Evolutionary conservation across 306 rosid genomes (phyloP).

Genomic region (Amphicarpaea edgeworthii): DNA sequence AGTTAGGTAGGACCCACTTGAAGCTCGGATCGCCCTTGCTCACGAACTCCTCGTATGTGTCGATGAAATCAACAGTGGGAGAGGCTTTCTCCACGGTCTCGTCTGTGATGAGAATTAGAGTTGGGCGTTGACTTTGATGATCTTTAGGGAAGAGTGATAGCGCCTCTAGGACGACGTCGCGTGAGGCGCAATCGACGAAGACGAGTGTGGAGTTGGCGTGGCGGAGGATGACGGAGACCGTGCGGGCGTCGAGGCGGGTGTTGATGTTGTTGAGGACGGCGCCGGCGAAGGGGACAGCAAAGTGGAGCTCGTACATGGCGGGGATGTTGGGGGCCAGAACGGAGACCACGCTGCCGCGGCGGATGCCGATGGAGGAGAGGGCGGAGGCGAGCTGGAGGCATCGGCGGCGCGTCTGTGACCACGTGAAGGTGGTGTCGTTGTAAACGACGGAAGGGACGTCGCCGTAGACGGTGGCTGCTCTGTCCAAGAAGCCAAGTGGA

Average conservation of each 20-base stretch:
- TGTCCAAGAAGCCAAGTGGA: slow-evolving; percentile 60
- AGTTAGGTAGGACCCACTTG: slow-evolving; percentile 51
- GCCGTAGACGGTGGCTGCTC: slow-evolving; percentile 63
- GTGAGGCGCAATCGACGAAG: slow-evolving; percentile 59
- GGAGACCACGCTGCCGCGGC: slow-evolving; percentile 62
- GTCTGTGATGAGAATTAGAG: slow-evolving; percentile 57
- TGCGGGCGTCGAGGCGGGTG: slow-evolving; percentile 71
- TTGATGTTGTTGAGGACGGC: slow-evolving; percentile 72
- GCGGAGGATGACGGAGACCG: slow-evolving; percentile 58
- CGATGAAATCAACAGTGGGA: slow-evolving; percentile 17
- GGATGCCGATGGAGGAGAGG: slow-evolving; percentile 58
- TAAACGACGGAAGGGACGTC: slow-evolving; percentile 58
- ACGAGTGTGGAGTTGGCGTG: slow-evolving; percentile 67
- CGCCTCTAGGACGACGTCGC: slow-evolving; percentile 50
- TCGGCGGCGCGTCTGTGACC: slow-evolving; percentile 63
- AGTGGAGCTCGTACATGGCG: slow-evolving; percentile 83
- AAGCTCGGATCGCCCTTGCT: slow-evolving; percentile 55
- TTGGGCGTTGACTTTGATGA: slow-evolving; percentile 38
- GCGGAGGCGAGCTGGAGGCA: slow-evolving; percentile 70
- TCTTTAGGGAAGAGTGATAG: slow-evolving; percentile 39
- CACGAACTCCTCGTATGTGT: slow-evolving; percentile 53
- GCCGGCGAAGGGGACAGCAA: slow-evolving; percentile 81
- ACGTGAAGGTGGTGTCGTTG: slow-evolving; percentile 55
- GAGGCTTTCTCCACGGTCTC: neutral
- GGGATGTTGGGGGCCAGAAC: slow-evolving; percentile 76